Percentiles rank a stretch among this genome's conserved stretches.
Evolutionary conservation across 139 green algal genomes (phyloP).

Genomic region (Auxenochlorella protothecoides): DNA sequence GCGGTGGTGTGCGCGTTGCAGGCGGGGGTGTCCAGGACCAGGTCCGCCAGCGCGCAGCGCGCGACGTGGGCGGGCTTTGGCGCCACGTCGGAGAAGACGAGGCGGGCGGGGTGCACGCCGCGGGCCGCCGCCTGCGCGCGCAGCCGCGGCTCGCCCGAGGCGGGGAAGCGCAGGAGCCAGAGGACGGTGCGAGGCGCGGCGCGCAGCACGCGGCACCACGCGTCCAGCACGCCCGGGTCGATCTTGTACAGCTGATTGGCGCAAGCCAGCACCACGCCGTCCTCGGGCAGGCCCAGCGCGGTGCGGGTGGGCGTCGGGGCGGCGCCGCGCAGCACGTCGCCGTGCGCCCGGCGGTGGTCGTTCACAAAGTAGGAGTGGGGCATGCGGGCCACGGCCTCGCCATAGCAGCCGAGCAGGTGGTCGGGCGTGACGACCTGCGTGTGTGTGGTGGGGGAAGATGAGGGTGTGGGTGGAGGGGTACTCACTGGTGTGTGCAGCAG

Average conservation of each 20-base stretch:
- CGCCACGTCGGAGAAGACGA: slow-evolving; percentile 90
- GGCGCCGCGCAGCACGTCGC: slow-evolving; percentile 47
- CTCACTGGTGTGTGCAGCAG: too few species aligned
- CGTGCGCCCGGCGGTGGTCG: slow-evolving; percentile 55
- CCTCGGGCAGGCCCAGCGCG: slow-evolving; percentile 62
- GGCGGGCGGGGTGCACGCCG: slow-evolving; percentile 51
- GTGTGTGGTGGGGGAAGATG: too few species aligned
- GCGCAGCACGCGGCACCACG: slow-evolving; percentile 70
- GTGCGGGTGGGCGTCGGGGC: slow-evolving; percentile 9
- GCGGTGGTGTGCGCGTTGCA: slow-evolving; percentile 91
- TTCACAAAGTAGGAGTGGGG: slow-evolving; percentile 92
- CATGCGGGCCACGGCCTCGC: slow-evolving; percentile 70
- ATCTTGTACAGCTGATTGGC: slow-evolving; percentile 88
- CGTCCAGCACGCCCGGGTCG: slow-evolving; percentile 73
- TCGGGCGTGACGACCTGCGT: too few species aligned
- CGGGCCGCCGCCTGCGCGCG: slow-evolving; percentile 24
- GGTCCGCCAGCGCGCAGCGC: slow-evolving; percentile 67
- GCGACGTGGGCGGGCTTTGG: slow-evolving; percentile 73
- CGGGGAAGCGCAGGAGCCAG: slow-evolving; percentile 86
- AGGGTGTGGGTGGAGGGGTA: too few species aligned
- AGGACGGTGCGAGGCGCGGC: slow-evolving; percentile 63
- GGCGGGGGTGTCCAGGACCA: slow-evolving; percentile 85
- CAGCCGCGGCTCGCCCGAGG: slow-evolving; percentile 54
- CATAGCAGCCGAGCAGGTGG: slow-evolving; percentile 52
- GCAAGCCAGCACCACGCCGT: slow-evolving; percentile 70